Evolutionary conservation across 2,329 filamentous ascomycete species (phyloP).

Genomic region (Grosmannia serpens): DNA sequence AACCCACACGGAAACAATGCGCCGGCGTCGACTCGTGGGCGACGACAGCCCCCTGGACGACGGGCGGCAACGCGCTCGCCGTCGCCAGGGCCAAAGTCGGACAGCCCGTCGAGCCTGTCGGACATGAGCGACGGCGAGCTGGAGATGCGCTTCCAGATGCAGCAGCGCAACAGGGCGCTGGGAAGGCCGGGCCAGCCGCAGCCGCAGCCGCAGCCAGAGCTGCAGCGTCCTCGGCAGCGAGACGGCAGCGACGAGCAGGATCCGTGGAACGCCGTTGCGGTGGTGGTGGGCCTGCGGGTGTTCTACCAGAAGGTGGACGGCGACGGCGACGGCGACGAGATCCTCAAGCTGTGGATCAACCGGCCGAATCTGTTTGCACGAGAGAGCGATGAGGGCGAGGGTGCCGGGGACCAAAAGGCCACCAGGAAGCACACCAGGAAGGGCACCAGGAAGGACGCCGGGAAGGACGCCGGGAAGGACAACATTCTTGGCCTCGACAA

Average conservation of each 20-base stretch:
- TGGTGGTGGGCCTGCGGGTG: conserved; percentile 45
- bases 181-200: too few species aligned
- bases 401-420: conserved; percentile 8
- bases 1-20: conserved; percentile 19
- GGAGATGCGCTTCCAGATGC: conserved; percentile 14
- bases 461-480: neutral
- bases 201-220: too few species aligned
- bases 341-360: conserved; percentile 17
- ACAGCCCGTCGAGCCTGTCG: conserved; percentile 15
- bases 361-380: conserved; percentile 20
- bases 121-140: conserved; percentile 19
- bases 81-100: conserved; percentile 14
- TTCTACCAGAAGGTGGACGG: conserved; percentile 33
- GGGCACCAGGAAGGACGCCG: too few species aligned
- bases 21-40: too few species aligned
- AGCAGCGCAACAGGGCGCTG: neutral
- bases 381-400: conserved; percentile 13
- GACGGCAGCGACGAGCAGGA: conserved; percentile 38
- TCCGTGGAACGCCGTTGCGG: conserved; percentile 46
- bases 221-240: conserved; percentile 10
- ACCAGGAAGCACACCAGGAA: too few species aligned
- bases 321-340: conserved; percentile 8
- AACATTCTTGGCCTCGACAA: conserved; percentile 21
- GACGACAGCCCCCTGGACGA: too few species aligned
- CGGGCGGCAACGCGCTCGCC: neutral